Evolutionary conservation across 1,284 basidiomycete species (phyloP), one percentile per base, ranked within the genome.

Genomic region (Boletus sp.): DNA sequence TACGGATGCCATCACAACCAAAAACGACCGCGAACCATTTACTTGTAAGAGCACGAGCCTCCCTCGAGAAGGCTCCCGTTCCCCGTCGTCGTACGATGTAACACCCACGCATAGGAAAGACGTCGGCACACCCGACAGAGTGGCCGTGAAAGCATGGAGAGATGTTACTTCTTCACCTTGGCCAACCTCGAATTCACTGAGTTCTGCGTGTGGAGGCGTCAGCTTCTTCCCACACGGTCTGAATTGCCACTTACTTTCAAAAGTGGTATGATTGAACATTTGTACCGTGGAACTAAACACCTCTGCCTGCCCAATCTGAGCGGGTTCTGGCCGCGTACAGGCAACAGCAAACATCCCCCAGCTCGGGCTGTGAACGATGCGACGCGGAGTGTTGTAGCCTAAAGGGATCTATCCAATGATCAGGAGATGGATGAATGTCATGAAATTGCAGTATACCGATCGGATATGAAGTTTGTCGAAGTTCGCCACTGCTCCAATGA

Each of bases 401-500:
- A 93, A 73, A 35, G 84, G 78, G 29, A 89, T 76, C 91, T 93
- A 65, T 53, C 48, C 37, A 7, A 49, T 36, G 13, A 53, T 73
- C 43, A 68, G 56, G 55, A 43, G 7, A 39, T n/a, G 11, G 41
- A 27, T 16, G 7, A 46, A 7, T 15, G 27, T 7, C 20, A 31
- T 51, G 56, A 42, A 56, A 20, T 39, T 24, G n/a, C 20, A 37
- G 68, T 82, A 59, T 68, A 93, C 89, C 35, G 91, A 84, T 60
- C 87, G 84, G 41, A 95, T 86, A 63, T 94, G 90, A 70, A 94
- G 80, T 74, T 91, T 92, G 66, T 91, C 87, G 12, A 93, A 76
- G 56, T 87, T 84, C n/a, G 78, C 77, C 16, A 93, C 78, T 18
- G 76, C 77, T 12, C 89, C 89, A 45, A 95, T 82, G 48, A 82